Base-by-base conservation (phyloP, 352 stramenopile genomes). In the Globisporangium cystogenes region DNA sequence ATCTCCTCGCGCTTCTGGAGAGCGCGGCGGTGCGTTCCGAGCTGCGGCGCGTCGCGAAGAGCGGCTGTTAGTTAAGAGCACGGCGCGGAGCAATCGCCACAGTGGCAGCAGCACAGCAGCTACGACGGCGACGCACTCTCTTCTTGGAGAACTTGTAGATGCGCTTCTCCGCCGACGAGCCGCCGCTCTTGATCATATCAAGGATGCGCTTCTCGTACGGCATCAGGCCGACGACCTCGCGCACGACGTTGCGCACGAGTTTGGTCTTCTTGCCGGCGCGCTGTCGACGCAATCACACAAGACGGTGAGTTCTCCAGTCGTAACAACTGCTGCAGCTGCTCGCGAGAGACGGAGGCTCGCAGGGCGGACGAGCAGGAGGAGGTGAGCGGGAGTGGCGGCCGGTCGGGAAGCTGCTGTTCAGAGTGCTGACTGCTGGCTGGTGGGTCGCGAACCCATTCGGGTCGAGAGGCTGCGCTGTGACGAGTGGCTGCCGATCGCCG, bases 141-240 rank as follows among this genome's bases (percentile, higher is more conserved):
- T 96, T 95, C 89, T 99, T 99, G 70, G 96, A 96, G 76, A 98
- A 98, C 88, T 99, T 99, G 94, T 99, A 99, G 78, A 99, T 95
- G 71, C 96, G 91, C 92, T 99, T 99, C 65, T 99, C 96, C 45
- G 94, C 93, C 62, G 90, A 95, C 66, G 87, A 96, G 69, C 95
- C 95, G 62, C 94, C 93, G 59, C 91, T 97, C 93, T 99, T 99
- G 90, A 99, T 98, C 94, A 99, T 98, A 92, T 99, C 97, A 63
- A 99, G 89, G 68, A 99, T 98, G 67, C 97, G 87, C 74, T 98
- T 98, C 81, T 99, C 97, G 76, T 99, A 99, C 43, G 97, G 97
- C 77, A 98, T 96, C 42, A 99, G 75, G 60, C 97, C 97, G 36
- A 96, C 95, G 59, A 99, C 97, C 74, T 99, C 97, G 68, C 95